Base-by-base conservation (phyloP, 495 filamentous ascomycete genomes). In the Xylaria longipes region DNA sequence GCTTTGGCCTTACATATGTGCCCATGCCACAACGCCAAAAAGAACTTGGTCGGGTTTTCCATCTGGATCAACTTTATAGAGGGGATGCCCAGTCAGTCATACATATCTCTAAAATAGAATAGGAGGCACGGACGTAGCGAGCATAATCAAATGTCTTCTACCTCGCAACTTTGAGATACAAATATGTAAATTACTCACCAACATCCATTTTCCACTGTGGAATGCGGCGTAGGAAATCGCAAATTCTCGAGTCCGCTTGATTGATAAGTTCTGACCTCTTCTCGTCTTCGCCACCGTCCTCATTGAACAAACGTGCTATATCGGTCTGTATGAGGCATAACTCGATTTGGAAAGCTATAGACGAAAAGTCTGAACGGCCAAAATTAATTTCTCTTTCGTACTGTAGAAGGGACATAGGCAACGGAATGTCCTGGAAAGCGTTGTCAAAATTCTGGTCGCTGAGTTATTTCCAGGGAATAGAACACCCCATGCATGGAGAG, bases 211-310 rank as follows among this genome's bases (percentile, higher is more conserved):
- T 93, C 62, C 83, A 86, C 45, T 85, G 84, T 1, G 92, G 92
- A 0, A 94, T 84, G 73, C 92, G 88, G 65, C 91, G 86, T 31
- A 85, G 82, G 89, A 91, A 93, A 76, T 89, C 92, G 27, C 88
- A 87, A 41, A 94, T 87, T 50, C 86, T 87, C 9, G 89, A 85
- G 75, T 94, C 92, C 63, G 90, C 89, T 29, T 88, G 73, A 63
- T 75, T 87, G n/a, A 82, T 78, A 17, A 80, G 71, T 20, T 77
- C 78, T 41, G 57, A 6, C 35, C 74, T 75, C 29, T 78, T 67
- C n/a, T 71, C 68, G 29, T 78, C 71, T 48, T 70, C 66, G 50
- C 76, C 71, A 20, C 62, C 22, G 0, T 68, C 71, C n/a, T 74
- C 72, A 14, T 43, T 65, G 33, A 77, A 80, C 8, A 88, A 77